Evolutionary conservation across 1,139 yeast genomes (phyloP).

Genomic region (Suhomyces bolitotheri): DNA sequence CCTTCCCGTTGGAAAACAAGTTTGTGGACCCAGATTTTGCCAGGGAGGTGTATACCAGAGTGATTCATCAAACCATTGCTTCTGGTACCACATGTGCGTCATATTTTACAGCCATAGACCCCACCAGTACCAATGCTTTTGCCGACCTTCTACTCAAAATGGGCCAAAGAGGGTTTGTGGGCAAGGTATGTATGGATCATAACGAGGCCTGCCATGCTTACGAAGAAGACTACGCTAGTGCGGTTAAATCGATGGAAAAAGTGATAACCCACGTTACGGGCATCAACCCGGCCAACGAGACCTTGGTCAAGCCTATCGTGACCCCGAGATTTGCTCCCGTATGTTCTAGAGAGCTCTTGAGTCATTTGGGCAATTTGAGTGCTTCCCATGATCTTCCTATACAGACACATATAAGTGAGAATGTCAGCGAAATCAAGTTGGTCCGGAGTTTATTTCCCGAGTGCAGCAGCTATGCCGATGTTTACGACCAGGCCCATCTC

Average conservation of each 20-base stretch:
- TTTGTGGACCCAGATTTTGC: conserved; percentile 52
- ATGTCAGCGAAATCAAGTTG: conserved; percentile 69
- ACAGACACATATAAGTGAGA: conserved; percentile 91
- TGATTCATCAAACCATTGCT: conserved; percentile 63
- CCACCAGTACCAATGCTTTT: conserved; percentile 69
- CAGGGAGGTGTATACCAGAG: conserved; percentile 57
- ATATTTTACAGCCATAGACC: conserved; percentile 86
- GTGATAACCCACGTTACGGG: conserved; percentile 57
- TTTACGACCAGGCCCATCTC: conserved; percentile 65
- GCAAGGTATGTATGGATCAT: conserved; percentile 88
- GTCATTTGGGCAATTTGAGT: conserved; percentile 64
- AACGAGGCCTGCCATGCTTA: conserved; percentile 66
- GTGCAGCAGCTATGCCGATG: conserved; percentile 66
- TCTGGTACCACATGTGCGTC: conserved; percentile 92
- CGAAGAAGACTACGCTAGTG: conserved; percentile 61
- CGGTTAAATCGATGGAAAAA: conserved; percentile 55
- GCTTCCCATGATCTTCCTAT: conserved; percentile 55
- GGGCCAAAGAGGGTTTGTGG: conserved; percentile 89
- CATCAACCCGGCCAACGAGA: conserved; percentile 51
- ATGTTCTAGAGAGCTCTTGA: conserved; percentile 65
- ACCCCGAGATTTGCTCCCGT: conserved; percentile 97
- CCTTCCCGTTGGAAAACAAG: conserved; percentile 79
- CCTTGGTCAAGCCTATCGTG: conserved; percentile 65
- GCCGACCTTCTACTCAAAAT: conserved; percentile 65
- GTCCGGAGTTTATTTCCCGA: conserved; percentile 77